Evolutionary conservation across 805 yeast species (phyloP), one percentile per base, ranked within the genome.

Genomic region (Spathaspora arborariae): DNA sequence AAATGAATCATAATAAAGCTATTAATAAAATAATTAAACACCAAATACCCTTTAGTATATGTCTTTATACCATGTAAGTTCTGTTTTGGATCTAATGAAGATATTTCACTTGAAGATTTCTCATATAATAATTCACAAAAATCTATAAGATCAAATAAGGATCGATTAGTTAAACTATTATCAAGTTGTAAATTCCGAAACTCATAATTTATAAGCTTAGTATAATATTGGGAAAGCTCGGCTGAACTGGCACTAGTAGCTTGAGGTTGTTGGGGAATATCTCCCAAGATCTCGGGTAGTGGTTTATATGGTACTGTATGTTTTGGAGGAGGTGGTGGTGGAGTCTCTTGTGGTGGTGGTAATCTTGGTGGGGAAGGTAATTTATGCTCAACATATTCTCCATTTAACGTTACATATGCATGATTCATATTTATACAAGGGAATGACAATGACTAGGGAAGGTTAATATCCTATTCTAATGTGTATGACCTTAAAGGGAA

Each of bases 21-120:
- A 51, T 68, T 72, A 40, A 72, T 67, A 51, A 68, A 71, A 52
- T 71, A 72, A 54, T 67, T 69, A 58, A 71, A 68, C 27, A 72
- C 65, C 47, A 72, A 56, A 55, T 61, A 72, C 4, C 75, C 73
- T 46, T 61, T 62, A 26, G 69, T 59, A 52, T 69, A 72, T 38
- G 42, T 39, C 35, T 52, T 54, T 26, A 63, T 46, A 27, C 60
- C 60, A 22, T 34, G 33, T 5, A 44, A 33, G 2, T 39, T 4
- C 6, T 21, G 10, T 10, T 47, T 42, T 5, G 42, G 42, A 16
- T 30, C 21, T 5, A 26, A 10, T 13, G 38, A 20, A 5, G 13
- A 5, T 7, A 21, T 21, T 24, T 18, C 15, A 20, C 30, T 15
- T 15, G 16, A 5, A 20, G 45, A 41, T 46, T 61, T 49, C 47